Base-by-base conservation (phyloP, 495 filamentous ascomycete genomes). In the Talaromyces borbonicus region DNA sequence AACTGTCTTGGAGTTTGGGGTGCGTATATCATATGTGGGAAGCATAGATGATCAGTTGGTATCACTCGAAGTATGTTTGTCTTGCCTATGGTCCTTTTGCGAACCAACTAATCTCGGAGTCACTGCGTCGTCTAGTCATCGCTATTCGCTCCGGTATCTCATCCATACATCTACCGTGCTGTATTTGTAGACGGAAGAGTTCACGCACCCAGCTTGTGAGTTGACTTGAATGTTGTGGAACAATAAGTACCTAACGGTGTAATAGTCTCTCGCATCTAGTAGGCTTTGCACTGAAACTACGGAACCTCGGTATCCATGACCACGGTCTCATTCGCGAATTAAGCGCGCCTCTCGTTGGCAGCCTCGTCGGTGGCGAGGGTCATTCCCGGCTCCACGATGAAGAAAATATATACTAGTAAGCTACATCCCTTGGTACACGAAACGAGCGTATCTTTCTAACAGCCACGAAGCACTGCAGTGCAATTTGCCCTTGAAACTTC, bases 1-100 rank as follows among this genome's bases (percentile, higher is more conserved):
- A 53, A 72, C 74, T 6, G 79, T 79, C 22, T 69, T 98, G 14
- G 69, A 71, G 31, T 84, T 85, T 59, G 87, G 90, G 15, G 84
- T 86, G 11, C 81, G 87, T 30, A 77, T 96, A 41, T 80, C 86
- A 2, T 90, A 85, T 60, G 69, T 92, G 51, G 90, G 90, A 26
- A 94, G 88, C 58, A 92, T 97, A 43, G 92, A 98, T 58, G 92
- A 98, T 63, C 92, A 98, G 62, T 71, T 98, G 9, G 90, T 98
- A 23, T 90, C 88, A 11, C 61, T 95, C 43, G 89, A 95, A 73
- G 81, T 85, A 59, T 56, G n/a, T 38, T 27, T 15, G 16, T 22
- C 15, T 44, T 27, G 7, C 18, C 26, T 32, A 33, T 29, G 18
- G 12, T 24, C 18, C 3, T n/a, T 20, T 8, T 19, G 30, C 12